phyloP scores from a whole-genome alignment of 139 green algal species.

The Dunaliella sp. region DNA sequence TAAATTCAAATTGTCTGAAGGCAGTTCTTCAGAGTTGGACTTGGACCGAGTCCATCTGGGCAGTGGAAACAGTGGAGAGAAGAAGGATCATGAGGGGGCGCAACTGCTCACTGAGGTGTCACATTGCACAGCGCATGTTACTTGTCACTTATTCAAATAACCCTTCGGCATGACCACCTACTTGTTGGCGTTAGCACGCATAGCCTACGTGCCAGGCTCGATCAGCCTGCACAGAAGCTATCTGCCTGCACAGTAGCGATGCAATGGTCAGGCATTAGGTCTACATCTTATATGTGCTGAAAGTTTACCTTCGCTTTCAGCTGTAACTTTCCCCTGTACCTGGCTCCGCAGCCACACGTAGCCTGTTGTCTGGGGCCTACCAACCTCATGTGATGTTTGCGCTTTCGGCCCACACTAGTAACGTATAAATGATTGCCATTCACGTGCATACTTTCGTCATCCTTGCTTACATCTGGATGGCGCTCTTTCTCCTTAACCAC shows the following conservation, averaged over 20 bases:
- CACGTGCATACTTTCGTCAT: not conserved
- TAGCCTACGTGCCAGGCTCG: slow-evolving; percentile 60
- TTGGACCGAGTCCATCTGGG: too few relatives aligned
- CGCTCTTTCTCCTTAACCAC: not conserved
- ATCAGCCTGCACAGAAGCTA: slow-evolving; percentile 59
- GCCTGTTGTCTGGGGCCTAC: not conserved
- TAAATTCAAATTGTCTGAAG: too few relatives aligned
- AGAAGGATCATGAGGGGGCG: not conserved
- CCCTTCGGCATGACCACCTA: not conserved
- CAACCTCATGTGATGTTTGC: not conserved
- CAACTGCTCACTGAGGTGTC: not conserved
- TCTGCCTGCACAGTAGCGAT: too few relatives aligned
- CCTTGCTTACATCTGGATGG: not conserved
- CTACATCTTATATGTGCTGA: too few relatives aligned
- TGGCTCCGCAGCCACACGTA: not conserved
- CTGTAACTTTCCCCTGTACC: not conserved
- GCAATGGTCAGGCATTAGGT: too few relatives aligned
- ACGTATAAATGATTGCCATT: not conserved
- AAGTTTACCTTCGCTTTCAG: too few relatives aligned
- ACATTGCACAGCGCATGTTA: not conserved
- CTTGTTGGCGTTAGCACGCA: slow-evolving; percentile 38
- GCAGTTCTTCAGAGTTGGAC: too few relatives aligned
- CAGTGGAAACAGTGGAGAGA: too few relatives aligned
- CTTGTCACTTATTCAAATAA: too few relatives aligned
- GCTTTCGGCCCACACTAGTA: not conserved